Conservation (phyloP, 2,329 filamentous ascomycete genomes). For the Bipolaris victoriae region DNA sequence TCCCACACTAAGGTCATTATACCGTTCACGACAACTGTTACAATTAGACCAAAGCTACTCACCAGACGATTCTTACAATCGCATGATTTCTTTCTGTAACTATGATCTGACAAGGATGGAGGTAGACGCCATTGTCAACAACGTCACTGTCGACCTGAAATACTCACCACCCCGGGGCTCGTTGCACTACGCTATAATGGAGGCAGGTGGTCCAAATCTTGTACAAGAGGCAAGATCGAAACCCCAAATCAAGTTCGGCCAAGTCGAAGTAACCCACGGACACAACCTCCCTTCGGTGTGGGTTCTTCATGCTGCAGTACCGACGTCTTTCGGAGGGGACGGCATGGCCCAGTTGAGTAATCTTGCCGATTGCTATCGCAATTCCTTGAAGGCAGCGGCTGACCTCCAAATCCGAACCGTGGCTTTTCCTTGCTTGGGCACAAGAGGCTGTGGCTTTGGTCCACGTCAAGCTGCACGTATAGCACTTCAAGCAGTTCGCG, state of each 20-base stretch:
- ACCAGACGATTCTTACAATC: slow-evolving; percentile 41
- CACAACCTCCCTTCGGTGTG: slow-evolving; percentile 36
- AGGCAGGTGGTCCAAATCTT: slow-evolving; percentile 38
- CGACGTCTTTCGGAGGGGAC: slow-evolving; percentile 28
- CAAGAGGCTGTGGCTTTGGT: slow-evolving; percentile 43
- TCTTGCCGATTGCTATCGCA: slow-evolving; percentile 43
- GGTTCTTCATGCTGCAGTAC: slow-evolving; percentile 42
- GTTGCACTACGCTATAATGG: slow-evolving; percentile 36
- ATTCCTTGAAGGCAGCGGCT: slow-evolving; percentile 31
- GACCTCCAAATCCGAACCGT: slow-evolving; percentile 34
- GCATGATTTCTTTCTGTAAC: slow-evolving; percentile 37
- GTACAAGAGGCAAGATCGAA: slow-evolving; percentile 26
- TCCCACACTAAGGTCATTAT: slow-evolving; percentile 37
- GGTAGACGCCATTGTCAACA: slow-evolving; percentile 47
- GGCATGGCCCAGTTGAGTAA: slow-evolving; percentile 33
- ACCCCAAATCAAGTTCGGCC: slow-evolving; percentile 26
- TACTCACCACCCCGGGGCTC: slow-evolving; percentile 16
- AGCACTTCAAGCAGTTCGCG: slow-evolving; percentile 42
- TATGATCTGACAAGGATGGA: slow-evolving; percentile 42
- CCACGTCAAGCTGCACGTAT: slow-evolving; percentile 39
- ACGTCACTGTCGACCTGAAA: slow-evolving; percentile 28
- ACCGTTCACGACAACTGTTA: slow-evolving; percentile 31
- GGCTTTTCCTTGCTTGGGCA: slow-evolving; percentile 44
- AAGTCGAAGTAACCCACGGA: slow-evolving; percentile 35
- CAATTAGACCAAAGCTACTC: slow-evolving; percentile 37